These are phyloP conservation scores for Mortierella sp. DNA, from an alignment of 371 early-diverging fungal genomes.

Conservation along the genomic window DNA sequence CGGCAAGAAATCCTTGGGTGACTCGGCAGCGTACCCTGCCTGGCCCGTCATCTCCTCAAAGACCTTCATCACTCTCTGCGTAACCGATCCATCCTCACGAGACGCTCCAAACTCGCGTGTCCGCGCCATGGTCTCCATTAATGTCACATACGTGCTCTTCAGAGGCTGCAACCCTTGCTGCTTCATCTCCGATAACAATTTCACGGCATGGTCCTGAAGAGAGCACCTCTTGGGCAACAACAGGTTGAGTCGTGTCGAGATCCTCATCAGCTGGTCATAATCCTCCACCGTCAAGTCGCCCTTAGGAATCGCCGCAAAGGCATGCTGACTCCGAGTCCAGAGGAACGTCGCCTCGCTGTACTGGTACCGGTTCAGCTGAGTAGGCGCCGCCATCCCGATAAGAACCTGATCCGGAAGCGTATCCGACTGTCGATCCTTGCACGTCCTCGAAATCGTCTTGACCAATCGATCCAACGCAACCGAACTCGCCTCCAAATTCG, in stretches of 20 bases:
- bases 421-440: constrained; percentile 36
- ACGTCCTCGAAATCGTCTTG: constrained; percentile 14
- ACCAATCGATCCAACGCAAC: constrained; percentile 39
- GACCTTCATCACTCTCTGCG: constrained; percentile 25
- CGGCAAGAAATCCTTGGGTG: constrained; percentile 41
- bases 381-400: constrained; percentile 30
- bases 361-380: constrained; percentile 34
- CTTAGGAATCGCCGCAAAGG: constrained; percentile 22
- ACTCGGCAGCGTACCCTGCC: constrained; percentile 19
- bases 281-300: constrained; percentile 32
- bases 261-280: constrained; percentile 34
- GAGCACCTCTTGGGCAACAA: constrained; percentile 27
- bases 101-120: constrained; percentile 36
- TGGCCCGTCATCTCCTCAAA: constrained; percentile 30
- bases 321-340: constrained; percentile 11
- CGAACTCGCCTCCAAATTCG: constrained; percentile 25
- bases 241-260: constrained; percentile 37
- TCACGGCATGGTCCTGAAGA: constrained; percentile 12
- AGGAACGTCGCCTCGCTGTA: constrained; percentile 29
- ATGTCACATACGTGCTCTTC: constrained; percentile 28
- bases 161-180: constrained; percentile 26
- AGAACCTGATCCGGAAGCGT: constrained; percentile 39
- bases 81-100: constrained; percentile 23
- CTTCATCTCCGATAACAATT: constrained; percentile 28
- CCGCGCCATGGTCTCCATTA: constrained; percentile 50